A percentile compares a stretch with the other conserved stretches of the same genome.
Conservation (phyloP, 306 rosid species). For the Rosa persica region DNA sequence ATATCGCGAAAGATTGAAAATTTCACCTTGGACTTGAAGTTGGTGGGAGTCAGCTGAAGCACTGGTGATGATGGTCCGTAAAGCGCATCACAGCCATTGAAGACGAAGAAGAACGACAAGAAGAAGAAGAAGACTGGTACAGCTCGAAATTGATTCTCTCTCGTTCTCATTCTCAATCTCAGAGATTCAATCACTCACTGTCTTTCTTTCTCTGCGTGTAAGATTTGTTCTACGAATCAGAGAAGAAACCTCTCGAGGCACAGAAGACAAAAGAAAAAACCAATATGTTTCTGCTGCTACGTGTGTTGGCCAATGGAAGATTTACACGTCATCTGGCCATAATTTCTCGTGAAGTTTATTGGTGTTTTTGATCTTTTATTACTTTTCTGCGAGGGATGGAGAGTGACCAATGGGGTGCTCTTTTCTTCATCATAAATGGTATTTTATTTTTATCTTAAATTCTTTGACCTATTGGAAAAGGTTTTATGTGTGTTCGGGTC, state of each 20-base stretch:
- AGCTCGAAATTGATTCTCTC: slow-evolving; percentile 25
- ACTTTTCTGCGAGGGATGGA: background rate
- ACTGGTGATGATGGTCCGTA: slow-evolving; percentile 93
- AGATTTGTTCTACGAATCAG: slow-evolving; percentile 22
- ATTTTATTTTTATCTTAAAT: background rate
- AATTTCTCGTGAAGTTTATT: background rate
- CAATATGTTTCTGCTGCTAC: slow-evolving; percentile 27
- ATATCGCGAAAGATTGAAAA: background rate
- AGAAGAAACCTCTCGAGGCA: slow-evolving; percentile 30
- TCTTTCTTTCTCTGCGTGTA: background rate
- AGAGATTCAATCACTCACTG: background rate
- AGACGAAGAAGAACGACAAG: slow-evolving; percentile 24
- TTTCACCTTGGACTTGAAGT: slow-evolving; percentile 92
- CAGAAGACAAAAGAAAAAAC: slow-evolving; percentile 10
- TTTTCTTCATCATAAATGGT: background rate
- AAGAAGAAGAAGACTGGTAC: slow-evolving; percentile 31
- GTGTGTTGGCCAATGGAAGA: slow-evolving; percentile 52
- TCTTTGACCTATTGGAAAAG: too few relatives aligned
- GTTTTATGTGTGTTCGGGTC: too few relatives aligned
- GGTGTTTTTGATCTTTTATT: background rate
- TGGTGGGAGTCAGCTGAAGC: slow-evolving; percentile 83
- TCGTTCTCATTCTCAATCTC: slow-evolving; percentile 33
- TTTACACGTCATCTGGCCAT: slow-evolving; percentile 38
- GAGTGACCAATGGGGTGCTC: background rate
- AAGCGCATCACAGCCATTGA: slow-evolving; percentile 58